Evolutionary conservation across 345 rosid genomes (phyloP).

Genomic region (Psidium guajava): DNA sequence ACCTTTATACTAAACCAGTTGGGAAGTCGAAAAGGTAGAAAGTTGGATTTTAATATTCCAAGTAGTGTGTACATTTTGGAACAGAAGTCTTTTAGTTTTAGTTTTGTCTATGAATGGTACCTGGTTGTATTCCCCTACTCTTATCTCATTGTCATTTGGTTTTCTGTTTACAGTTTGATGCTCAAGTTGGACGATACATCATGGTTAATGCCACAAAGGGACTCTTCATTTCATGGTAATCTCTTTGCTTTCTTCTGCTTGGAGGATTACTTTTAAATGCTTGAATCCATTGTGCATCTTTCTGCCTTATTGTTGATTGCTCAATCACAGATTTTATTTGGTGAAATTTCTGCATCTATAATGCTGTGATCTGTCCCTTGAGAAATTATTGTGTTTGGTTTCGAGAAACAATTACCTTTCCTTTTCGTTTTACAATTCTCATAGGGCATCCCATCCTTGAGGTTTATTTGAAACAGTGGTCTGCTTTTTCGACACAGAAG

Average conservation of each 20-base stretch:
- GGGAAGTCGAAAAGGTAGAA: rapidly evolving
- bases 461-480: neutral
- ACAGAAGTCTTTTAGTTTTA: neutral
- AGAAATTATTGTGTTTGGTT: neutral
- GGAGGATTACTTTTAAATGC: neutral
- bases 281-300: neutral
- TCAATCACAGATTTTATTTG: neutral
- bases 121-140: neutral
- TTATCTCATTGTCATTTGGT: neutral
- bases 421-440: neutral
- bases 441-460: neutral
- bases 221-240: constrained; percentile 65
- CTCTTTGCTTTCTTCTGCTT: neutral
- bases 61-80: rapidly evolving
- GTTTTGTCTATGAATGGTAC: neutral
- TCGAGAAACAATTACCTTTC: neutral
- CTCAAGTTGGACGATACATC: constrained; percentile 1
- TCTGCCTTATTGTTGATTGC: neutral
- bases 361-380: neutral
- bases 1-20: too few species aligned
- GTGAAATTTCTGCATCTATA: neutral
- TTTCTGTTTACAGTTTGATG: neutral
- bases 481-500: neutral
- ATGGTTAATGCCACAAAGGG: constrained; percentile 92
- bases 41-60: neutral